These are phyloP conservation scores for Megacollybia marginata DNA, from an alignment of 768 basidiomycete species.

Conservation along the genomic window DNA sequence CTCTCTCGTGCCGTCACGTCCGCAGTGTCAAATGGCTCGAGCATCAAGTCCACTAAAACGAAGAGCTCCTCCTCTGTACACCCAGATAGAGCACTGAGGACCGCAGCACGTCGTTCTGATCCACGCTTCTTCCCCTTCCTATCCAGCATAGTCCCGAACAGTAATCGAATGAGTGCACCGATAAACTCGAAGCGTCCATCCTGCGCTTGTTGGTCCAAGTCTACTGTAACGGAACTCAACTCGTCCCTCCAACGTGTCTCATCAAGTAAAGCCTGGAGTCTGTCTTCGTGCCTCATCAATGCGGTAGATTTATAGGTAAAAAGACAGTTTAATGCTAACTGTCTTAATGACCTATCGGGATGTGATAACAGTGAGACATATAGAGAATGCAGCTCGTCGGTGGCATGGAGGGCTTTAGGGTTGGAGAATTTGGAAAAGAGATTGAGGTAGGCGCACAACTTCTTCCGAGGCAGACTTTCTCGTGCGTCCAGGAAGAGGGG, in stretches of 20 bases:
- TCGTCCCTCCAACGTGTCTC: conserved; percentile 88
- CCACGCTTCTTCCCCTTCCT: conserved; percentile 62
- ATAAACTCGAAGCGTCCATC: conserved; percentile 60
- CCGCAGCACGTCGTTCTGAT: conserved; percentile 64
- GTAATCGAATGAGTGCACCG: conserved; percentile 61
- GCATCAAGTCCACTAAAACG: conserved; percentile 81
- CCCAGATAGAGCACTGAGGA: conserved; percentile 61
- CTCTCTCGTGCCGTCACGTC: conserved; percentile 37
- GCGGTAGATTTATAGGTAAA: conserved; percentile 72
- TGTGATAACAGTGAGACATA: conserved; percentile 78
- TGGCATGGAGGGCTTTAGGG: conserved; percentile 79
- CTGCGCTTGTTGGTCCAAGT: conserved; percentile 41
- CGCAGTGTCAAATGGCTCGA: conserved; percentile 29
- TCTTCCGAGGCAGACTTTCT: conserved; percentile 45
- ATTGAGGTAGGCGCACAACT: conserved; percentile 70
- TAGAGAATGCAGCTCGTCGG: conserved; percentile 53
- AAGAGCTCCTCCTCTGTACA: conserved; percentile 70
- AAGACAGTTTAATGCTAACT: conserved; percentile 67
- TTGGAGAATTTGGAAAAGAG: conserved; percentile 88
- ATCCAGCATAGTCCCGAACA: conserved; percentile 87
- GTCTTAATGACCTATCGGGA: conserved; percentile 76
- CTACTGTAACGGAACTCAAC: conserved; percentile 63
- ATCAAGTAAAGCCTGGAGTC: conserved; percentile 66
- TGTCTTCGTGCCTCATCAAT: conserved; percentile 51
- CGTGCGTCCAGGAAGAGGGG: conserved; percentile 61